Evolutionary conservation across 805 yeast species (phyloP), one percentile per base, ranked within the genome.

Genomic region (Ogataea salicorniae): DNA sequence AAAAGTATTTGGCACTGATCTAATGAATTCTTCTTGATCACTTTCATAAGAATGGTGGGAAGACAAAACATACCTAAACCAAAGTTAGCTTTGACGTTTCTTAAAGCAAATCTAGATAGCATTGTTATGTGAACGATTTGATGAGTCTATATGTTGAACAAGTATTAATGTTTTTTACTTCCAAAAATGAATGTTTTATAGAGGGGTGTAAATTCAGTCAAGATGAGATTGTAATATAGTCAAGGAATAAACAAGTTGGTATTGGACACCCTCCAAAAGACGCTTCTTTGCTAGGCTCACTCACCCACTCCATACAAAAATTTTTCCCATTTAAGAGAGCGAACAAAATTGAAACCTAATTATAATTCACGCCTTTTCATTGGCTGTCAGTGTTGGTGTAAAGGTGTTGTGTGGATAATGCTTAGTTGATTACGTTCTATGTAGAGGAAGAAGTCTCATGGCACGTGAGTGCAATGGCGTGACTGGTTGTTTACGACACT

Each of bases 81-180:
- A 42, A 57, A 48, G 49, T 53, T 53, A 46, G 59, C 54, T 55
- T 59, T 57, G 45, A 60, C 47, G 55, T 55, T 60, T 57, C 63
- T 64, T 38, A 57, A 41, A 31, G 64, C 55, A 46, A 62, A 53
- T 63, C 67, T 64, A 29, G 68, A 57, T 47, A 64, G 55, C 68
- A 63, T 64, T 45, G 42, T 50, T 16, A 16, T 36, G 18, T 36
- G 45, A 42, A 26, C 6, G 31, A 26, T 26, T 9, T 29, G 22
- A 23, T 26, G 13, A 8, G 20, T 14, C 33, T 23, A 23, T 22
- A 23, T 23, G 33, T 22, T 13, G 16, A 26, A 26, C 18, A 39
- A 26, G 6, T 13, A 15, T 15, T 39, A 4, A 23, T 23, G 33
- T 33, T 34, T 34, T 9, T 26, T 26, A n/a, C 6, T 26, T 9